phyloP scores from a whole-genome alignment of 2,329 filamentous ascomycete species.

The Colletotrichum musae region DNA sequence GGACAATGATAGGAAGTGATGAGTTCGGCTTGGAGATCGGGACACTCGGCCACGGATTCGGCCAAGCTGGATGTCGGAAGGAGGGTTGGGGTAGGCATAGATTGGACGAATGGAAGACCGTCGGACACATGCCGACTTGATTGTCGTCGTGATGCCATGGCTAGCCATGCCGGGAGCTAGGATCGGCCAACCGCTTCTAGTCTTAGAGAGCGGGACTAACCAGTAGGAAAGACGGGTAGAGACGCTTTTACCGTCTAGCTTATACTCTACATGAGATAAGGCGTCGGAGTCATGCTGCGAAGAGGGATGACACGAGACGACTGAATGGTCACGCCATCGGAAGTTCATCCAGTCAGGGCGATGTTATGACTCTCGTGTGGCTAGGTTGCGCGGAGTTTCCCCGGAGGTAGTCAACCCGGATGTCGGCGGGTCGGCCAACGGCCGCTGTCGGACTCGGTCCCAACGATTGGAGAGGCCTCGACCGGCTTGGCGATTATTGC shows the following conservation, averaged over 20 bases:
- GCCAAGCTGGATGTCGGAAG: neutral
- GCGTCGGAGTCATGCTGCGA: no score
- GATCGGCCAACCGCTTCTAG: neutral
- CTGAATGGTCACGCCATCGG: conserved; percentile 26
- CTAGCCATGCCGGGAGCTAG: neutral
- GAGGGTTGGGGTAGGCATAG: neutral
- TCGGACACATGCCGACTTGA: neutral
- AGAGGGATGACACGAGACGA: neutral
- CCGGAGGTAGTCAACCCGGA: neutral
- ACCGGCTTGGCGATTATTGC: conserved; percentile 2
- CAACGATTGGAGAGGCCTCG: neutral
- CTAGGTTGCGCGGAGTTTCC: neutral
- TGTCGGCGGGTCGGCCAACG: neutral
- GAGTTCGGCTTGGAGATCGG: neutral
- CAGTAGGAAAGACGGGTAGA: neutral
- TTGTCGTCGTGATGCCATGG: neutral
- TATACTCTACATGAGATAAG: conserved; percentile 12
- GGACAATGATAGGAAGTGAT: neutral
- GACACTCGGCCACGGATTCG: neutral
- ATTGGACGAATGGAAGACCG: neutral
- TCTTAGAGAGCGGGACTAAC: neutral
- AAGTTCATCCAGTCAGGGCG: neutral
- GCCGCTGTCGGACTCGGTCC: neutral
- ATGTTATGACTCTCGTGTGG: neutral
- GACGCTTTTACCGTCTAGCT: neutral